Evolutionary conservation across 1,284 basidiomycete genomes (phyloP).

Genomic region (Heterobasidion parviporum): DNA sequence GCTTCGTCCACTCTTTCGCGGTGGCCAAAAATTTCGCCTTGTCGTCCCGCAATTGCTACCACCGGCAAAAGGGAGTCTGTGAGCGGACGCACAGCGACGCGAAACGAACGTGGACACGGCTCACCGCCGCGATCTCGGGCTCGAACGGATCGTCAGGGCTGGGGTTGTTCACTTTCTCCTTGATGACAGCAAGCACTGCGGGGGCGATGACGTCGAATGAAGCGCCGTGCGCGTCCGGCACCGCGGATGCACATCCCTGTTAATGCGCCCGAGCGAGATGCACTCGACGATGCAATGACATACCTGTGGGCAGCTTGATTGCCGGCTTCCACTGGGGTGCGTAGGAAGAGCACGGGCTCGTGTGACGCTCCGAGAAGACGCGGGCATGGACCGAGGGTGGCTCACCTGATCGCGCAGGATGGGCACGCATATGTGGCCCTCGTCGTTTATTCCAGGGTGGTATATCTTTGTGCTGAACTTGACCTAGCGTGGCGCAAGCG

Average conservation of each 20-base stretch:
- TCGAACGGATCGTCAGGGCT: slow-evolving; percentile 88
- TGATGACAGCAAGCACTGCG: slow-evolving; percentile 69
- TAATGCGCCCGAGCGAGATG: background rate
- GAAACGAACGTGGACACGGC: slow-evolving; percentile 14
- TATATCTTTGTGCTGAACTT: slow-evolving; percentile 85
- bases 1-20: slow-evolving; percentile 78
- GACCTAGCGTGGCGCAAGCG: slow-evolving; percentile 39
- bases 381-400: slow-evolving; percentile 4
- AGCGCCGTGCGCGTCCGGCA: no score
- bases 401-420: slow-evolving; percentile 76
- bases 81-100: background rate
- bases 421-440: slow-evolving; percentile 78
- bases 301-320: slow-evolving; percentile 68
- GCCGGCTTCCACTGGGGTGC: slow-evolving; percentile 81
- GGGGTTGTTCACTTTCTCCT: slow-evolving; percentile 83
- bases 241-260: background rate
- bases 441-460: slow-evolving; percentile 89
- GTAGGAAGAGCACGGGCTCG: background rate
- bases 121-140: slow-evolving; percentile 71
- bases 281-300: slow-evolving; percentile 1
- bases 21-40: slow-evolving; percentile 59
- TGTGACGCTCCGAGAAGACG: background rate
- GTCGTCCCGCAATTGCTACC: slow-evolving; percentile 65
- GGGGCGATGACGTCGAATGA: no score
- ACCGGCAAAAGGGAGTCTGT: background rate